Conservation (phyloP, 495 filamentous ascomycete genomes). For the Penicillium subrubescens region DNA sequence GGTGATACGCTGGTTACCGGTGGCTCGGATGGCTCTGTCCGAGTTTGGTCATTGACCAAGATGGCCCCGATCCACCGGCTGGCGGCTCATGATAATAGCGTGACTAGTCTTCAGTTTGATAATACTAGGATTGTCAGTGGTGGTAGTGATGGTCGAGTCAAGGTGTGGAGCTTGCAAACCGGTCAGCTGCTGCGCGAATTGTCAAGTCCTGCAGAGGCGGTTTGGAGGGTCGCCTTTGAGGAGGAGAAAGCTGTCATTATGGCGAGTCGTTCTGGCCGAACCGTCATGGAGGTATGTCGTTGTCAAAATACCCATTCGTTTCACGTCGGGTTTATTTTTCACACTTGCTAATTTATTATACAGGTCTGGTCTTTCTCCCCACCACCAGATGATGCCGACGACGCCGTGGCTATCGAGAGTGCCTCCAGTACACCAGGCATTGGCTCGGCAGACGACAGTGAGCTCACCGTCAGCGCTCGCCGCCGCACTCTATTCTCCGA, state of each 20-base stretch:
- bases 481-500: conserved; percentile 36
- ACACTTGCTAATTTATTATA: conserved; percentile 6
- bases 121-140: conserved; percentile 91
- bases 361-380: conserved; percentile 93
- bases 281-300: conserved; percentile 87
- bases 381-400: conserved; percentile 60
- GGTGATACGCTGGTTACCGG: conserved; percentile 93
- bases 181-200: conserved; percentile 90
- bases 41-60: conserved; percentile 90
- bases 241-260: conserved; percentile 97
- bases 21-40: conserved; percentile 91
- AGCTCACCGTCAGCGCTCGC: conserved; percentile 14
- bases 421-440: conserved; percentile 43
- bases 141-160: conserved; percentile 93
- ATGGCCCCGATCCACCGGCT: conserved; percentile 90
- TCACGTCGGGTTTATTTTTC: not conserved
- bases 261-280: conserved; percentile 77
- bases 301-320: not conserved
- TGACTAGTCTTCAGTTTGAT: conserved; percentile 96
- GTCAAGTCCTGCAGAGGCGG: conserved; percentile 84
- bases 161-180: conserved; percentile 93
- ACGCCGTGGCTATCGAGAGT: conserved; percentile 36
- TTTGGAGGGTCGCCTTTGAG: conserved; percentile 97
- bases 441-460: conserved; percentile 24
- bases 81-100: conserved; percentile 97